phyloP scores from a whole-genome alignment of 768 basidiomycete species.

The Suillus tomentosus region DNA sequence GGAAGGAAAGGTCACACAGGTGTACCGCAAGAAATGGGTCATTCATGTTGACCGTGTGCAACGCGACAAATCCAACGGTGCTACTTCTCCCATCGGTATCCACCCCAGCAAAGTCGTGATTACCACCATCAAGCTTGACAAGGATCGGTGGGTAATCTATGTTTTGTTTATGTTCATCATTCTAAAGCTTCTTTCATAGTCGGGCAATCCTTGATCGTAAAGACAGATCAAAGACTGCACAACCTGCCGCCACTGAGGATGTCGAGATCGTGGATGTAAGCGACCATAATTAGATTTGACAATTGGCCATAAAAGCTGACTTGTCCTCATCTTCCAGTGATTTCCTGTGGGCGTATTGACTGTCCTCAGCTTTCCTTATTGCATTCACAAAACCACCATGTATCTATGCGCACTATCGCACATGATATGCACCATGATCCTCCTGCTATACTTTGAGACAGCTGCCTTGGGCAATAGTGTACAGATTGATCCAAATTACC shows the following conservation, averaged over 20 bases:
- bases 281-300: slow-evolving; percentile 22
- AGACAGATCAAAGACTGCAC: slow-evolving; percentile 66
- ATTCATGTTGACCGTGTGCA: slow-evolving; percentile 98
- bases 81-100: slow-evolving; percentile 90
- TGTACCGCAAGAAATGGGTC: slow-evolving; percentile 99
- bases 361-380: slow-evolving; percentile 17
- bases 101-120: slow-evolving; percentile 98
- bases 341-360: slow-evolving; percentile 21
- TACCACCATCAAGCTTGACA: slow-evolving; percentile 89
- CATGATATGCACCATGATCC: slow-evolving; percentile 58
- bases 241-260: slow-evolving; percentile 49
- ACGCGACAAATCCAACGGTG: slow-evolving; percentile 97
- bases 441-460: slow-evolving; percentile 10
- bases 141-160: slow-evolving; percentile 62
- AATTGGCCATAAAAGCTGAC: slow-evolving; percentile 18
- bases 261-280: slow-evolving; percentile 83
- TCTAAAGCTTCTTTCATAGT: slow-evolving; percentile 39
- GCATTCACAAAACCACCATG: slow-evolving; percentile 58
- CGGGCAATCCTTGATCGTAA: slow-evolving; percentile 88
- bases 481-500: slow-evolving; percentile 3
- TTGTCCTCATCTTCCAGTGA: slow-evolving; percentile 35
- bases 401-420: slow-evolving; percentile 58
- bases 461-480: not conserved
- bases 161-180: not conserved
- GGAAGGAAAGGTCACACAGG: slow-evolving; percentile 97